Evolutionary conservation across 805 yeast genomes (phyloP).

Genomic region (Ogataea nitratoaversa): DNA sequence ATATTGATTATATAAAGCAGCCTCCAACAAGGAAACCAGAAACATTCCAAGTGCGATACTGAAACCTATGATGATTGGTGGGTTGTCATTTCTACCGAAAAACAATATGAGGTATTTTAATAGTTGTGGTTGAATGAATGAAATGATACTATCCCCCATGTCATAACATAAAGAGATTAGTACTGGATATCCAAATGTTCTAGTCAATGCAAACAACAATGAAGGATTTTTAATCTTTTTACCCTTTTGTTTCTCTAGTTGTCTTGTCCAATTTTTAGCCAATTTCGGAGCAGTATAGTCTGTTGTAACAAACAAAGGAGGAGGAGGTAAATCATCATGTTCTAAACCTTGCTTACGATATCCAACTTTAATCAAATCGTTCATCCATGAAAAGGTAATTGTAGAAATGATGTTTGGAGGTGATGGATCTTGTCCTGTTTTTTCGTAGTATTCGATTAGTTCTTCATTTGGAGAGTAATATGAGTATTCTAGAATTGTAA

Average conservation of each 20-base stretch:
- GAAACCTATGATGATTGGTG: slow-evolving; percentile 56
- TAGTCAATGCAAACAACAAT: slow-evolving; percentile 31
- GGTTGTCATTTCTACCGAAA: slow-evolving; percentile 31
- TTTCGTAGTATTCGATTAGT: slow-evolving; percentile 32
- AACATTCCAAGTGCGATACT: slow-evolving; percentile 64
- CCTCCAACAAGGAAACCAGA: slow-evolving; percentile 52
- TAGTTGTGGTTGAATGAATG: slow-evolving; percentile 55
- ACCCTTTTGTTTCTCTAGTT: slow-evolving; percentile 17
- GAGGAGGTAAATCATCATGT: slow-evolving; percentile 39
- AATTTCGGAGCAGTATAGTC: slow-evolving; percentile 29
- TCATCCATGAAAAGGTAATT: slow-evolving; percentile 89
- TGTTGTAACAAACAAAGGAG: slow-evolving; percentile 36
- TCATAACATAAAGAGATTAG: slow-evolving; percentile 34
- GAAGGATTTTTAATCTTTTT: slow-evolving; percentile 25
- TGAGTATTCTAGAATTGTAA: slow-evolving; percentile 38
- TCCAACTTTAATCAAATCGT: slow-evolving; percentile 75
- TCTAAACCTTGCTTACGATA: slow-evolving; percentile 30
- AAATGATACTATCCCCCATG: slow-evolving; percentile 34
- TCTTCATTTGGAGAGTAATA: slow-evolving; percentile 35
- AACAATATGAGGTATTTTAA: slow-evolving; percentile 44
- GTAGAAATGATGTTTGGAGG: slow-evolving; percentile 64
- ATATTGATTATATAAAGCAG: slow-evolving; percentile 66
- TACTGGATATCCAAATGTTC: slow-evolving; percentile 36
- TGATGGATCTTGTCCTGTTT: slow-evolving; percentile 23
- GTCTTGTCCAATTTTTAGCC: slow-evolving; percentile 32